Percentiles rank a stretch among this genome's conserved stretches.
Conservation (phyloP, 2,329 filamentous ascomycete genomes). For the Fusarium robinianum region DNA sequence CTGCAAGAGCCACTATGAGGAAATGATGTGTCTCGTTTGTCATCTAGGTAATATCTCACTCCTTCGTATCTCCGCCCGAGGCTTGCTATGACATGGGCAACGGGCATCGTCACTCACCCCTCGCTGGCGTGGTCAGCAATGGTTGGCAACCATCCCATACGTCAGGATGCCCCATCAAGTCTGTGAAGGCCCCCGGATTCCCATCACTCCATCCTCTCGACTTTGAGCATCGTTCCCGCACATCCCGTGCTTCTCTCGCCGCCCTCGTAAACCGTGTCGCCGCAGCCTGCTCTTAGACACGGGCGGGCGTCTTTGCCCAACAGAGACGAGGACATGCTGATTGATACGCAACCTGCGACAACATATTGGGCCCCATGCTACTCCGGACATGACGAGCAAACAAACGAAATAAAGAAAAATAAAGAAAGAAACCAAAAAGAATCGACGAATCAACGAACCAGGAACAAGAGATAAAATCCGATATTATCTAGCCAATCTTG, state of each 20-base stretch:
- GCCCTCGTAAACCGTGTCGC: conserved; percentile 35
- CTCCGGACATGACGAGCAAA: no score
- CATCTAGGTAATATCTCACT: conserved; percentile 1
- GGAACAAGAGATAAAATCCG: no score
- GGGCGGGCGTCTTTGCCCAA: background rate
- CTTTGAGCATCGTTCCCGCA: conserved; percentile 15
- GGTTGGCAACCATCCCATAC: conserved; percentile 27
- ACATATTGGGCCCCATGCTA: conserved; percentile 7
- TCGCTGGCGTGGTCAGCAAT: conserved; percentile 28
- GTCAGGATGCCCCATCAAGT: conserved; percentile 22
- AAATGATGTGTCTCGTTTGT: conserved; percentile 19
- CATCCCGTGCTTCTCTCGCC: conserved; percentile 25
- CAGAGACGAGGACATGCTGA: no score
- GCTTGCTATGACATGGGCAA: conserved; percentile 9
- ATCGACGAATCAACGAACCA: conserved; percentile 22
- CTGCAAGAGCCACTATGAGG: conserved; percentile 4
- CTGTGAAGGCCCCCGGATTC: no score
- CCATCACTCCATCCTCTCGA: no score
- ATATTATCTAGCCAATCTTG: no score
- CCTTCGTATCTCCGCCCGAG: conserved; percentile 18
- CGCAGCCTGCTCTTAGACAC: conserved; percentile 34
- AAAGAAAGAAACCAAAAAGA: no score
- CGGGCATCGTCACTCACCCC: conserved; percentile 10
- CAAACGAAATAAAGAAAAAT: no score
- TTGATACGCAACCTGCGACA: no score